Conservation (phyloP, 495 filamentous ascomycete genomes). For the Xylaria intraflava region DNA sequence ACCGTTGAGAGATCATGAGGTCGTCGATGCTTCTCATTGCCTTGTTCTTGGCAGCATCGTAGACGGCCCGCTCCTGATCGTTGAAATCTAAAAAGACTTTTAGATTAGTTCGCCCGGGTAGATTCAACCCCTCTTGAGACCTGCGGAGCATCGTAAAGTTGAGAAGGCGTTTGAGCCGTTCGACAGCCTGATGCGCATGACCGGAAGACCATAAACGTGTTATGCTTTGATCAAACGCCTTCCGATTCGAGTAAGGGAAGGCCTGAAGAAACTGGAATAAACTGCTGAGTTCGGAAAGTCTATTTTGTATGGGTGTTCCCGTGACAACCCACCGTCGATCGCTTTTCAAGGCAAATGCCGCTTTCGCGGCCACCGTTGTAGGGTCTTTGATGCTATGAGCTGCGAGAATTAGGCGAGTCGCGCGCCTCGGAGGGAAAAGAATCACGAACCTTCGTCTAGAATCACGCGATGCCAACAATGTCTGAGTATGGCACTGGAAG, state of each 20-base stretch:
- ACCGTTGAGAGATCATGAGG: too few relatives aligned
- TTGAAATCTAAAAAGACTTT: too few relatives aligned
- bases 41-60: too few relatives aligned
- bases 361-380: slow-evolving; percentile 27
- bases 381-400: slow-evolving; percentile 38
- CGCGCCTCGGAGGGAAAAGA: background rate
- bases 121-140: too few relatives aligned
- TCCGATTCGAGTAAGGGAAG: slow-evolving; percentile 33
- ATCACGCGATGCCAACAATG: slow-evolving; percentile 39
- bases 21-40: too few relatives aligned
- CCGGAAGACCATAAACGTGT: slow-evolving; percentile 27
- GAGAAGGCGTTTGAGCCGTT: too few relatives aligned
- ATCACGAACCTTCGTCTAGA: slow-evolving; percentile 40
- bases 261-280: slow-evolving; percentile 35
- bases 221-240: slow-evolving; percentile 30
- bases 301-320: slow-evolving; percentile 42
- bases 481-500: too few relatives aligned
- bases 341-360: slow-evolving; percentile 29
- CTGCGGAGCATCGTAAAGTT: too few relatives aligned
- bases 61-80: too few relatives aligned
- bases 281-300: slow-evolving; percentile 29
- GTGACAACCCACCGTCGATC: slow-evolving; percentile 38
- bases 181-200: slow-evolving; percentile 25
- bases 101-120: too few relatives aligned
- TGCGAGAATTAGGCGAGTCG: too few relatives aligned